A percentile compares a stretch with the other conserved stretches of the same genome.
Evolutionary conservation across 306 rosid species (phyloP).

Genomic region (Dryas drummondii): DNA sequence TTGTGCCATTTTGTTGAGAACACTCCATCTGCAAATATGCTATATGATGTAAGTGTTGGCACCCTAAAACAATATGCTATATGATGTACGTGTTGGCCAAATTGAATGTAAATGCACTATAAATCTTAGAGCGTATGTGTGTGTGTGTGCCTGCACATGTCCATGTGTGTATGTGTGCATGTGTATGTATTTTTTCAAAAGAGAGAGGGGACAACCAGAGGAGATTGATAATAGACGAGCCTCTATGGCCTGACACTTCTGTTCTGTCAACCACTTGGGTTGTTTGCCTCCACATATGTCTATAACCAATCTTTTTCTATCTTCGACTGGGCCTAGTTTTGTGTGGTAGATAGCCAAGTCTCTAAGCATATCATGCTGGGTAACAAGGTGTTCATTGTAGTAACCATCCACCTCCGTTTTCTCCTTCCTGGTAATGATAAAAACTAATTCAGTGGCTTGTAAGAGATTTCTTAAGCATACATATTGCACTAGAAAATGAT

Average conservation of each 20-base stretch:
- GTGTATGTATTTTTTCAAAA: neutral
- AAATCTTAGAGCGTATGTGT: neutral
- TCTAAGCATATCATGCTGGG: slow-evolving; percentile 53
- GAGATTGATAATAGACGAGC: slow-evolving; percentile 56
- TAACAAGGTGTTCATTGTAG: slow-evolving; percentile 43
- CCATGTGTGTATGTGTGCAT: neutral
- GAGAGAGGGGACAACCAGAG: slow-evolving; percentile 33
- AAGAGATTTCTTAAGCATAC: neutral
- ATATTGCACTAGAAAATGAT: no score
- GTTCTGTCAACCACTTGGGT: slow-evolving; percentile 57
- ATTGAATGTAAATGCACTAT: no score
- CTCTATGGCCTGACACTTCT: slow-evolving; percentile 27
- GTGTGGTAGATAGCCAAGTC: slow-evolving; percentile 50
- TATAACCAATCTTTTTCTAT: slow-evolving; percentile 42
- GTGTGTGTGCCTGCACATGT: neutral
- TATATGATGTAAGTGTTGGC: no score
- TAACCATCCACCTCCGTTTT: slow-evolving; percentile 32
- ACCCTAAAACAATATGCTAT: neutral
- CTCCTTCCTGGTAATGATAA: slow-evolving; percentile 37
- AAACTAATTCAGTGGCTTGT: slow-evolving; percentile 8
- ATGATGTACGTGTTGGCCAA: neutral
- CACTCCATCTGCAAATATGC: slow-evolving; percentile 46
- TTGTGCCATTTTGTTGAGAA: slow-evolving; percentile 44
- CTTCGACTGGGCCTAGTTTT: slow-evolving; percentile 28
- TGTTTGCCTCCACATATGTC: slow-evolving; percentile 36